A percentile compares a stretch with the other conserved stretches of the same genome.
These are phyloP conservation scores for Ocimum tenuiflorum DNA, from an alignment of 257 asterid genomes.

Conservation along the genomic window DNA sequence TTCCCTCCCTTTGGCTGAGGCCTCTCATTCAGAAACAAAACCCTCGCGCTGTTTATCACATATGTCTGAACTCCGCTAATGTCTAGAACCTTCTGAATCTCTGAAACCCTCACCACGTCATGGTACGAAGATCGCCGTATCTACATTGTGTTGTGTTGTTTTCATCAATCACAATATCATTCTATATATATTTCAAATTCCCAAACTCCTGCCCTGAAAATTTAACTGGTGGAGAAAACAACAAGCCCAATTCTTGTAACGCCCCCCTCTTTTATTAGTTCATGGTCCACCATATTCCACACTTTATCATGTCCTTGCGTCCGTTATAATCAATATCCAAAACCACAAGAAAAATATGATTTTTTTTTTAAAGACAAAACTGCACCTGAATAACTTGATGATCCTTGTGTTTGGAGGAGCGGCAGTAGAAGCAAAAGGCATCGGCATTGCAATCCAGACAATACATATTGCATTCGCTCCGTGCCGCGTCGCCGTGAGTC, in stretches of 20 bases:
- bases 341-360: not conserved
- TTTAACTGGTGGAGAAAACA: conserved; percentile 1
- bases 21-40: conserved; percentile 79
- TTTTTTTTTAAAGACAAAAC: too few relatives aligned
- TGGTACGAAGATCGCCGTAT: conserved; percentile 95
- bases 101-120: conserved; percentile 93
- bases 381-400: conserved; percentile 90
- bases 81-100: conserved; percentile 82
- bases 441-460: conserved; percentile 70
- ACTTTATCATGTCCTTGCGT: not conserved
- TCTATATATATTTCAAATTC: too few relatives aligned
- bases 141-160: conserved; percentile 15
- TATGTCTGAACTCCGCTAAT: conserved; percentile 89
- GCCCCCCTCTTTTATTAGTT: not conserved
- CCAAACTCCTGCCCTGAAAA: not conserved
- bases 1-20: conserved; percentile 88
- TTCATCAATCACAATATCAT: not conserved
- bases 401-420: conserved; percentile 74
- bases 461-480: conserved; percentile 83
- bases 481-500: conserved; percentile 71
- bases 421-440: conserved; percentile 76
- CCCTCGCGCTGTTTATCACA: conserved; percentile 96
- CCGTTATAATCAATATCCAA: not conserved
- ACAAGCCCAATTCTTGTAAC: conserved; percentile 6
- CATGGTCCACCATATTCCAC: conserved; percentile 11